Percentiles rank a stretch among this genome's conserved stretches.
phyloP scores from a whole-genome alignment of 768 basidiomycete species.

The Mrakia frigida region DNA sequence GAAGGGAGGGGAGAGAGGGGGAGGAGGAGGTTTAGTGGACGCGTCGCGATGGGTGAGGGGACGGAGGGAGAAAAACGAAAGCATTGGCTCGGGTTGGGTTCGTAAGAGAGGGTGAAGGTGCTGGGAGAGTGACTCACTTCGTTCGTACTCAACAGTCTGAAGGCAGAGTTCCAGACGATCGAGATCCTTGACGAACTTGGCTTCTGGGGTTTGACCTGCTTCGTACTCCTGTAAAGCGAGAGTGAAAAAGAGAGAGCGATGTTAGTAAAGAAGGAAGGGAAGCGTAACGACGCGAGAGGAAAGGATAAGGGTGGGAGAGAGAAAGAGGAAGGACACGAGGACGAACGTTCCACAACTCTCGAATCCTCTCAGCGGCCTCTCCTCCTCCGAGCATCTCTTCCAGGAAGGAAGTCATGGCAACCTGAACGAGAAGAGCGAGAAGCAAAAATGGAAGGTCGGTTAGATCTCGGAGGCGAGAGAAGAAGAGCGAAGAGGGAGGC shows the following conservation, averaged over 20 bases:
- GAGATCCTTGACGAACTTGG: slow-evolving; percentile 73
- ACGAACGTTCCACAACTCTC: slow-evolving; percentile 64
- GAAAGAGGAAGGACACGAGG: neutral
- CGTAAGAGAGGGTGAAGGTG: neutral
- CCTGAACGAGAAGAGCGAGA: slow-evolving; percentile 47
- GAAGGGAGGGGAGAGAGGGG: neutral
- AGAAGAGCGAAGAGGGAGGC: neutral
- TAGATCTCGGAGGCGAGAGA: neutral
- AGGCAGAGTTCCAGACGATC: slow-evolving; percentile 44
- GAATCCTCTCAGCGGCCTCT: slow-evolving; percentile 62
- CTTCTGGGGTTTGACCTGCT: slow-evolving; percentile 63
- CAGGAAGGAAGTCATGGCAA: slow-evolving; percentile 85
- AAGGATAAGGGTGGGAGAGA: too few relatives aligned
- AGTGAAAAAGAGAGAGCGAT: neutral
- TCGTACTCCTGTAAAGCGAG: slow-evolving; percentile 68
- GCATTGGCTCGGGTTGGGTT: too few relatives aligned
- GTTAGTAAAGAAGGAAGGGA: neutral
- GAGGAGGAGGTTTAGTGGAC: neutral
- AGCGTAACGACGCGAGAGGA: too few relatives aligned
- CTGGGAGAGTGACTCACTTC: slow-evolving; percentile 38
- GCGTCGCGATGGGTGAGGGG: neutral
- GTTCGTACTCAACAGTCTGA: slow-evolving; percentile 45
- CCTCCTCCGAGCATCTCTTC: slow-evolving; percentile 80
- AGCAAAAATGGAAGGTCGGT: neutral
- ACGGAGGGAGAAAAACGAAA: neutral